Percentiles rank a stretch among this genome's conserved stretches.
These are phyloP conservation scores for Tricharina praecox DNA, from an alignment of 495 filamentous ascomycete genomes.

Conservation along the genomic window DNA sequence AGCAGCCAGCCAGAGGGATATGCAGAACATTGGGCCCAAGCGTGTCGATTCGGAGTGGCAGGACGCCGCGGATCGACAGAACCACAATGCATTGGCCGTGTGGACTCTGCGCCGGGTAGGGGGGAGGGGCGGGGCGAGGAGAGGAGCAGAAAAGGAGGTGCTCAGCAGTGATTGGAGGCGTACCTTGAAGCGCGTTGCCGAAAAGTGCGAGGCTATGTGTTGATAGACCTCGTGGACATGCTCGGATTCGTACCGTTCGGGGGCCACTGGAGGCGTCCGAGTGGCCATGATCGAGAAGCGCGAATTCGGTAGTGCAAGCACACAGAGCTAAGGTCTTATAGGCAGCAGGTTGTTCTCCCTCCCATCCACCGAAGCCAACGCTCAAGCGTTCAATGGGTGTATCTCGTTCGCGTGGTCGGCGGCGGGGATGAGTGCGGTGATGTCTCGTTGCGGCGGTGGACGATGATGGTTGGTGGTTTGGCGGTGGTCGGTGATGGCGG, in stretches of 20 bases:
- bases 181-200: slow-evolving; percentile 82
- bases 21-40: background rate
- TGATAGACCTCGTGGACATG: slow-evolving; percentile 92
- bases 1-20: background rate
- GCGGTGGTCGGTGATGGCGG: no score
- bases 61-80: background rate
- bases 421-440: no score
- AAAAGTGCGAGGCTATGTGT: slow-evolving; percentile 87
- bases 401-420: no score
- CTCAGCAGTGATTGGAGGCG: background rate
- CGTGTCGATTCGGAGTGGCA: background rate
- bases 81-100: background rate
- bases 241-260: slow-evolving; percentile 52
- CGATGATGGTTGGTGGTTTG: no score
- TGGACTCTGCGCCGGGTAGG: background rate
- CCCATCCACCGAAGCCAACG: no score
- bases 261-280: no score
- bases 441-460: no score
- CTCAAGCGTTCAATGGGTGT: no score
- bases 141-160: slow-evolving; percentile 71
- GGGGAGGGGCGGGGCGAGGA: slow-evolving; percentile 52
- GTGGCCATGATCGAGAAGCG: no score
- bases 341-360: no score
- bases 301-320: no score
- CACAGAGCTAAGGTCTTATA: no score